phyloP scores from a whole-genome alignment of 2,329 filamentous ascomycete species.

The Colletotrichum sp. region DNA sequence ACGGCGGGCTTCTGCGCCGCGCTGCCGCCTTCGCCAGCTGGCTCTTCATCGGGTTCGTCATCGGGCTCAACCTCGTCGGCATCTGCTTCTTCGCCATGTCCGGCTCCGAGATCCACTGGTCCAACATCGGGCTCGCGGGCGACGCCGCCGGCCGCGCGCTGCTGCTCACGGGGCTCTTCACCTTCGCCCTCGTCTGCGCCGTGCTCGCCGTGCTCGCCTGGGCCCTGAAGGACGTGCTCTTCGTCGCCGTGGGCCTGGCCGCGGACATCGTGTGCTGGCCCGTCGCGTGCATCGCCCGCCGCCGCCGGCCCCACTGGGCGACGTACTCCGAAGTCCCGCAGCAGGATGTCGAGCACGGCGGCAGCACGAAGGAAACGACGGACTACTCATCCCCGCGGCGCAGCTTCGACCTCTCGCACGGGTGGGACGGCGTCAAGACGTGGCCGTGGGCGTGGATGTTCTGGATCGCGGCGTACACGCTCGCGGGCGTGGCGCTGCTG shows the following conservation, averaged over 20 bases:
- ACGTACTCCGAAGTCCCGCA: constrained; percentile 28
- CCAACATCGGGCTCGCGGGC: constrained; percentile 34
- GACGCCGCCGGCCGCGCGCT: constrained; percentile 34
- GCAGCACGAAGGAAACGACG: neutral
- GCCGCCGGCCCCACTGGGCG: neutral
- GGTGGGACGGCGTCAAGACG: neutral
- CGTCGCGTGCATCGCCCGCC: constrained; percentile 4
- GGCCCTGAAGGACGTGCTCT: constrained; percentile 30
- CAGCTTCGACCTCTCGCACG: neutral
- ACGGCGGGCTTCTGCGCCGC: constrained; percentile 11
- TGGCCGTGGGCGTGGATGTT: neutral
- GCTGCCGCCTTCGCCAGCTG: neutral
- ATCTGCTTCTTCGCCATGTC: constrained; percentile 35
- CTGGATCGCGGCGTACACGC: constrained; percentile 6
- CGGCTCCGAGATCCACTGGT: constrained; percentile 39
- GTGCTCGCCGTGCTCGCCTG: constrained; percentile 24
- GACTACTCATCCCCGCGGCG: neutral
- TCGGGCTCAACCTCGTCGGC: constrained; percentile 19
- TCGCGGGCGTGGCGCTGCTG: constrained; percentile 19
- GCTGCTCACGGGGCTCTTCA: constrained; percentile 34
- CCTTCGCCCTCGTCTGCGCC: constrained; percentile 25
- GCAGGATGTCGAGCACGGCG: constrained; percentile 25
- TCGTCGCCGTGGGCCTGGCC: constrained; percentile 22
- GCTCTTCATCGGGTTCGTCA: constrained; percentile 21
- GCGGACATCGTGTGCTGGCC: constrained; percentile 32